Conservation (phyloP, 768 basidiomycete genomes). For the Tylopilus felleus region DNA sequence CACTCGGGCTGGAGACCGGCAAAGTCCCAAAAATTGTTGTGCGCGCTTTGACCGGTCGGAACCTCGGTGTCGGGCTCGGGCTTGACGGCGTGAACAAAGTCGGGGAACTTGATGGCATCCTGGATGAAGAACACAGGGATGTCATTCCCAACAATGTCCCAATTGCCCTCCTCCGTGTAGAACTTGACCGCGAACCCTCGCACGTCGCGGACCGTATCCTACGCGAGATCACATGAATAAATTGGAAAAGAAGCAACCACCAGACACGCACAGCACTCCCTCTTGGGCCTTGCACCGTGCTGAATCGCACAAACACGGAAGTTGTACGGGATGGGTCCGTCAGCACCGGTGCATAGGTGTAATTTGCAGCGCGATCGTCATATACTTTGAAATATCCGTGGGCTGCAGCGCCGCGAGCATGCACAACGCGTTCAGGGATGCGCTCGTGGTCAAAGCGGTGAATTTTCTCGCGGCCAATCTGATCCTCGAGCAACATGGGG, state of each 20-base stretch:
- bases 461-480: slow-evolving; percentile 71
- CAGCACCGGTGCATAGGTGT: slow-evolving; percentile 66
- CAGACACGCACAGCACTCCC: slow-evolving; percentile 68
- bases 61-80: slow-evolving; percentile 85
- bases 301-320: slow-evolving; percentile 79
- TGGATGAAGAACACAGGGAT: slow-evolving; percentile 83
- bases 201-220: slow-evolving; percentile 80
- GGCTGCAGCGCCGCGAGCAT: slow-evolving; percentile 71
- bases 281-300: slow-evolving; percentile 76
- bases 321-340: slow-evolving; percentile 72
- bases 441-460: slow-evolving; percentile 84
- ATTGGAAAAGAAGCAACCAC: neutral
- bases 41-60: slow-evolving; percentile 63
- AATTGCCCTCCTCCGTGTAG: slow-evolving; percentile 82
- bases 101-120: slow-evolving; percentile 81
- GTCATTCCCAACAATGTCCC: slow-evolving; percentile 85
- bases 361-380: slow-evolving; percentile 64
- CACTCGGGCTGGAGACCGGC: slow-evolving; percentile 67
- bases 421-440: slow-evolving; percentile 81
- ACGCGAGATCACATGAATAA: neutral
- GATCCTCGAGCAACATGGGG: slow-evolving; percentile 76
- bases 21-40: slow-evolving; percentile 91
- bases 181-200: slow-evolving; percentile 84
- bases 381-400: slow-evolving; percentile 81
- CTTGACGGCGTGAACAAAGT: slow-evolving; percentile 80